These are phyloP conservation scores for Penicillium sclerotigenum DNA, from an alignment of 2,329 filamentous ascomycete species.

Conservation along the genomic window DNA sequence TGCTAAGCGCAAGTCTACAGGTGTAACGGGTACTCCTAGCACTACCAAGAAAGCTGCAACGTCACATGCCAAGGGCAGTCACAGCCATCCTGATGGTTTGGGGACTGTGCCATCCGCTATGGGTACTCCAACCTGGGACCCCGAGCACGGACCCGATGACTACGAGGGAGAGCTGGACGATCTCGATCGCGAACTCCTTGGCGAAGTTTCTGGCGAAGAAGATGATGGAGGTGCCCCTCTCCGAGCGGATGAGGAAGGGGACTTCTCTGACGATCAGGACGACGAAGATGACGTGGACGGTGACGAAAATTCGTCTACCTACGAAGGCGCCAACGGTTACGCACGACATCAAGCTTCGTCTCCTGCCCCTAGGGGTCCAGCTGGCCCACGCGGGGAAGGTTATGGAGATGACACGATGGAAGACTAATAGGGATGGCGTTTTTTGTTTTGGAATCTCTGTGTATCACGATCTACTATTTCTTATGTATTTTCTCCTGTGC, in stretches of 20 bases:
- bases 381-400: conserved; percentile 19
- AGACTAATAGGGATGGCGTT: conserved; percentile 17
- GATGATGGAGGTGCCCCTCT: conserved; percentile 22
- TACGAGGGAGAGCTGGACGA: conserved; percentile 39
- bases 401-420: conserved; percentile 31
- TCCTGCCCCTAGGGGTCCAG: conserved; percentile 20
- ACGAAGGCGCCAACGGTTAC: conserved; percentile 34
- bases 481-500: conserved; percentile 2
- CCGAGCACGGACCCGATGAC: conserved; percentile 24
- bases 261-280: conserved; percentile 35
- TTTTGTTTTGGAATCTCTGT: conserved; percentile 5
- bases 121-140: conserved; percentile 27
- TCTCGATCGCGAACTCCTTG: conserved; percentile 38
- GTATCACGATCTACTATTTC: conserved; percentile 12
- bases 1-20: conserved; percentile 32
- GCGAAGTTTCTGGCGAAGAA: conserved; percentile 38
- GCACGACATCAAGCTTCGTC: conserved; percentile 34
- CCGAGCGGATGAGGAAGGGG: conserved; percentile 26
- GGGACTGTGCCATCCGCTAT: conserved; percentile 14
- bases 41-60: conserved; percentile 22
- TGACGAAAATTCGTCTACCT: conserved; percentile 34
- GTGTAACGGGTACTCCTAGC: conserved; percentile 18
- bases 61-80: conserved; percentile 27
- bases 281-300: conserved; percentile 27
- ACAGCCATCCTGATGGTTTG: conserved; percentile 21